Evolutionary conservation across 768 basidiomycete species (phyloP).

Genomic region (Russula ochroleuca): DNA sequence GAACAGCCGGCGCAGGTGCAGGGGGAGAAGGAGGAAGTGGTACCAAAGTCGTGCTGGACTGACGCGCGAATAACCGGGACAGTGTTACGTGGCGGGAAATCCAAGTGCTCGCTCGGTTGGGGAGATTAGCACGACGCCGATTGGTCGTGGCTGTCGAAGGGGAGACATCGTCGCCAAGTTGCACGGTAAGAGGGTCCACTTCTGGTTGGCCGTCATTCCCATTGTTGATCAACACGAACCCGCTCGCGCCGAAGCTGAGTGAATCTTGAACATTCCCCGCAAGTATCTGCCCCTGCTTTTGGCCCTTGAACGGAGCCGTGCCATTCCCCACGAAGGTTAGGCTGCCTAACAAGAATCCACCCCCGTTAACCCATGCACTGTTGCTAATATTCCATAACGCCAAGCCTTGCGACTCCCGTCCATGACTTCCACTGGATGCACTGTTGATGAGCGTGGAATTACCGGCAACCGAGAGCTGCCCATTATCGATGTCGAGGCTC

Average conservation of each 20-base stretch:
- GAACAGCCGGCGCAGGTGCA: slow-evolving; percentile 70
- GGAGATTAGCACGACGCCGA: slow-evolving; percentile 40
- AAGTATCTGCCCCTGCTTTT: slow-evolving; percentile 50
- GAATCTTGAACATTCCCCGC: slow-evolving; percentile 62
- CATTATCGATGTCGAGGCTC: slow-evolving; percentile 47
- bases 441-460: slow-evolving; percentile 58
- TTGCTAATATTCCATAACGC: slow-evolving; percentile 66
- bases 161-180: slow-evolving; percentile 44
- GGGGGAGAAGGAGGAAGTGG: slow-evolving; percentile 54
- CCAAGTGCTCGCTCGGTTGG: slow-evolving; percentile 43
- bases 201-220: slow-evolving; percentile 48
- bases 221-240: slow-evolving; percentile 75
- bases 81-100: slow-evolving; percentile 43
- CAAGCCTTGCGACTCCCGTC: slow-evolving; percentile 52
- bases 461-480: slow-evolving; percentile 63
- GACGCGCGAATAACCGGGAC: slow-evolving; percentile 48
- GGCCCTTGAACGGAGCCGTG: slow-evolving; percentile 44
- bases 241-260: slow-evolving; percentile 65
- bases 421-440: slow-evolving; percentile 37
- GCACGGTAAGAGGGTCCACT: slow-evolving; percentile 58
- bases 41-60: slow-evolving; percentile 42
- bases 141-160: slow-evolving; percentile 34
- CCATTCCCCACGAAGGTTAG: slow-evolving; percentile 68
- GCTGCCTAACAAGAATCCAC: slow-evolving; percentile 68
- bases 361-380: slow-evolving; percentile 64